These are phyloP conservation scores for Arthrobotrys entomopaga DNA, from an alignment of 2,329 filamentous ascomycete species.

Conservation along the genomic window DNA sequence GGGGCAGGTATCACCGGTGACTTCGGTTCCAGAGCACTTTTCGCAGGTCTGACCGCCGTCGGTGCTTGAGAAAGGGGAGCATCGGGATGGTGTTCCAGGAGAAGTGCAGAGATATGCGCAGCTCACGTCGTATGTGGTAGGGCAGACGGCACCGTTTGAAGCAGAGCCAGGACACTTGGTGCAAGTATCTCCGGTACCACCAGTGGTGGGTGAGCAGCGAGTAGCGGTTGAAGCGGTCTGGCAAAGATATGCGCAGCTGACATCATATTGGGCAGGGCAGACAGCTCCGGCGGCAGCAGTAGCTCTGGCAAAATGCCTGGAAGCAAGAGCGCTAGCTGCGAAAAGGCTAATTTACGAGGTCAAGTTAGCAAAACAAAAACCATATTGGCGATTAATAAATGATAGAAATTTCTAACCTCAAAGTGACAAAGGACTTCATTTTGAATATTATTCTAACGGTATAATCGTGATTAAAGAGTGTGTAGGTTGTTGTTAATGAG, in stretches of 20 bases:
- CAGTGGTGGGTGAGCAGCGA: not conserved
- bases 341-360: constrained; percentile 1
- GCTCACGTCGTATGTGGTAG: constrained; percentile 19
- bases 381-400: not conserved
- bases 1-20: constrained; percentile 16
- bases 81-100: constrained; percentile 1
- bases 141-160: not conserved
- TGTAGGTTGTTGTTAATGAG: not conserved
- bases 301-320: not conserved
- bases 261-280: constrained; percentile 8
- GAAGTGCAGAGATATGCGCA: constrained; percentile 17
- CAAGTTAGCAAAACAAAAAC: not conserved
- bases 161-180: constrained; percentile 1
- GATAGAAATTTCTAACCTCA: constrained; percentile 3
- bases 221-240: not conserved
- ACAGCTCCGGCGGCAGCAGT: not conserved
- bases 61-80: constrained; percentile 5
- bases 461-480: not conserved
- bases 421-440: constrained; percentile 26
- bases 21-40: constrained; percentile 13
- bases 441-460: not conserved
- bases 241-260: constrained; percentile 15
- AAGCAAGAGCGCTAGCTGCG: constrained; percentile 10
- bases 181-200: constrained; percentile 4
- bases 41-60: not conserved